Evolutionary conservation across 176 grass and related monocot genomes (phyloP).

Genomic region (Lolium perenne): DNA sequence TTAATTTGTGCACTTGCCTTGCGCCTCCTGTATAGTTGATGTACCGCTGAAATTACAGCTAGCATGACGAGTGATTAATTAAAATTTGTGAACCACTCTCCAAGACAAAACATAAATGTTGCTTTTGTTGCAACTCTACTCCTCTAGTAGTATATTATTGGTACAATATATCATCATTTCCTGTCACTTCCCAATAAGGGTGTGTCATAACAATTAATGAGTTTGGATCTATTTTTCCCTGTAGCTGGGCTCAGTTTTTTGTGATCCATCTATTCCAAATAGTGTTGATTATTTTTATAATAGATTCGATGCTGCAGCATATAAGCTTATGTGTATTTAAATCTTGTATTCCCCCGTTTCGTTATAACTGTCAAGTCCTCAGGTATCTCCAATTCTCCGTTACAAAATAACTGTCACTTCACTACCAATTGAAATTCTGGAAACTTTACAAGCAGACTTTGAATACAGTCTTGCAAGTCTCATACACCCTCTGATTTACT

Average conservation of each 20-base stretch:
- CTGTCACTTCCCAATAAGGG: neutral
- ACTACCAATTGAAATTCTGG: constrained; percentile 1
- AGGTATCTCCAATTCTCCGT: neutral
- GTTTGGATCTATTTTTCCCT: constrained; percentile 27
- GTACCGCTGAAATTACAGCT: neutral
- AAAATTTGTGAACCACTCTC: constrained; percentile 12
- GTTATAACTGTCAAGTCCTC: neutral
- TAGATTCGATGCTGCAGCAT: neutral
- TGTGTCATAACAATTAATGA: neutral
- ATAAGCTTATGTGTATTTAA: neutral
- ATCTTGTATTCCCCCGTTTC: neutral
- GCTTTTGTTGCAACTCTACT: constrained; percentile 28
- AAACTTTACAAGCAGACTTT: constrained; percentile 3
- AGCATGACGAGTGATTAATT: neutral
- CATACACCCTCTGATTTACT: neutral
- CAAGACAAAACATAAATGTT: constrained; percentile 19
- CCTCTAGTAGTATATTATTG: neutral
- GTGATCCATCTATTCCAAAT: constrained; percentile 21
- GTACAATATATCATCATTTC: neutral
- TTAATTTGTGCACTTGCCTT: neutral
- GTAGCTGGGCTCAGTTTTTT: constrained; percentile 1
- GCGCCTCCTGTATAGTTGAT: constrained; percentile 7
- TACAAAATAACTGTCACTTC: neutral
- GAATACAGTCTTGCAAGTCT: neutral
- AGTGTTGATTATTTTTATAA: neutral